These are phyloP conservation scores for Sphaerobolus stellatus DNA, from an alignment of 1,284 basidiomycete genomes.

Conservation along the genomic window DNA sequence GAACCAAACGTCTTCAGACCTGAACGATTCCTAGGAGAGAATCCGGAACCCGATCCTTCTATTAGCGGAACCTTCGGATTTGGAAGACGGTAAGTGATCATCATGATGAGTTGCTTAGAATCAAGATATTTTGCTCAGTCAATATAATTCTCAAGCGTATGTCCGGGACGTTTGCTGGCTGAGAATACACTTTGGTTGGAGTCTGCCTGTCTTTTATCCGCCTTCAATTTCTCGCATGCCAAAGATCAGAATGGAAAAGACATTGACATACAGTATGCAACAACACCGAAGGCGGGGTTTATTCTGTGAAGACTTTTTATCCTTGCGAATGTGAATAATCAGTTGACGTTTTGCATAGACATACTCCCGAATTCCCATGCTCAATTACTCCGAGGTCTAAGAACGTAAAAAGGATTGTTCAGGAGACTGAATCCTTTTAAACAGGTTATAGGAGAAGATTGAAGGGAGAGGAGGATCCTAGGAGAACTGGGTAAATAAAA, in stretches of 20 bases:
- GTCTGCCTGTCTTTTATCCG: slow-evolving; percentile 4
- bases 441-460: no score
- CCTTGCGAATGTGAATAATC: not conserved
- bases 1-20: slow-evolving; percentile 29
- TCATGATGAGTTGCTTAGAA: not conserved
- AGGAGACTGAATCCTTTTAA: not conserved
- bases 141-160: not conserved
- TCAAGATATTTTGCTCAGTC: not conserved
- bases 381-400: slow-evolving; percentile 1
- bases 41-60: slow-evolving; percentile 40
- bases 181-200: slow-evolving; percentile 3
- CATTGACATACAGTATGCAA: slow-evolving; percentile 7
- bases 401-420: slow-evolving; percentile 1
- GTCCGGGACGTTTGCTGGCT: slow-evolving; percentile 4
- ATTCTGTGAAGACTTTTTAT: not conserved
- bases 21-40: slow-evolving; percentile 26
- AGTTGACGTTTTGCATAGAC: not conserved
- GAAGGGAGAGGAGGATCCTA: no score
- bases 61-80: slow-evolving; percentile 15
- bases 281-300: not conserved
- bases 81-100: slow-evolving; percentile 16
- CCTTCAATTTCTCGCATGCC: not conserved
- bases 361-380: slow-evolving; percentile 2
- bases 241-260: not conserved
- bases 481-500: no score